These are phyloP conservation scores for Russula dissimulans DNA, from an alignment of 768 basidiomycete genomes.

Conservation along the genomic window DNA sequence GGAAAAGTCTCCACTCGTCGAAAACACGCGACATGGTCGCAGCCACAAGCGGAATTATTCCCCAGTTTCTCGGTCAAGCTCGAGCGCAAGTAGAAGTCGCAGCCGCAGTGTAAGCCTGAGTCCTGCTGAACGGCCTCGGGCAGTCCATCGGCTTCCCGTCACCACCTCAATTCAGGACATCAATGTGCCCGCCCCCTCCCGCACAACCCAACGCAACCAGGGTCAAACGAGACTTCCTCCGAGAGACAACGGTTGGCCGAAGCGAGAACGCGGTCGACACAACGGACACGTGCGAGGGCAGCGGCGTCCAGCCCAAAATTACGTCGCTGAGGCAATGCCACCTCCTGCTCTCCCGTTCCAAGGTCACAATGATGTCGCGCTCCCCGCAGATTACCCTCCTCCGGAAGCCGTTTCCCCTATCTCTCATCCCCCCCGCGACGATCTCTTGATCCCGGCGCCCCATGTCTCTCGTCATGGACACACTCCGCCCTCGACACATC, in stretches of 20 bases:
- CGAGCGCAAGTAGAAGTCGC: constrained; percentile 46
- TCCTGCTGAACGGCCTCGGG: constrained; percentile 40
- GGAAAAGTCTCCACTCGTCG: constrained; percentile 4
- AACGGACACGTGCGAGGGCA: constrained; percentile 11
- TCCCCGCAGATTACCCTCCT: not conserved
- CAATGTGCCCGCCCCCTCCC: constrained; percentile 3
- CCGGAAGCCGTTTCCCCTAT: not conserved
- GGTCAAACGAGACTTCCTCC: constrained; percentile 13
- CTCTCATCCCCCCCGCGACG: constrained; percentile 3
- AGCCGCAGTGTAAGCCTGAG: constrained; percentile 33
- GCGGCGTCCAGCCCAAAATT: constrained; percentile 1
- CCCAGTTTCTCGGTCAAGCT: constrained; percentile 45
- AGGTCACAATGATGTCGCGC: not conserved
- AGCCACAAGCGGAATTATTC: constrained; percentile 37
- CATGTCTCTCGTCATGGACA: constrained; percentile 8
- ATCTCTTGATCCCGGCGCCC: not conserved
- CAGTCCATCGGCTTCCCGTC: constrained; percentile 56
- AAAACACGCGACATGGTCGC: constrained; percentile 19
- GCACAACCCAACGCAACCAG: constrained; percentile 6
- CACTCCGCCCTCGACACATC: not conserved
- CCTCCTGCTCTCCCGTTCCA: constrained; percentile 16
- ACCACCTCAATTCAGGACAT: constrained; percentile 33
- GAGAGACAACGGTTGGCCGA: constrained; percentile 21
- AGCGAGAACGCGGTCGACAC: constrained; percentile 15
- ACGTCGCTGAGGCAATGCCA: constrained; percentile 13